A percentile compares a stretch with the other conserved stretches of the same genome.
These are phyloP conservation scores for Saururus chinensis DNA, from an alignment of 164 flowering plant species.

Conservation along the genomic window DNA sequence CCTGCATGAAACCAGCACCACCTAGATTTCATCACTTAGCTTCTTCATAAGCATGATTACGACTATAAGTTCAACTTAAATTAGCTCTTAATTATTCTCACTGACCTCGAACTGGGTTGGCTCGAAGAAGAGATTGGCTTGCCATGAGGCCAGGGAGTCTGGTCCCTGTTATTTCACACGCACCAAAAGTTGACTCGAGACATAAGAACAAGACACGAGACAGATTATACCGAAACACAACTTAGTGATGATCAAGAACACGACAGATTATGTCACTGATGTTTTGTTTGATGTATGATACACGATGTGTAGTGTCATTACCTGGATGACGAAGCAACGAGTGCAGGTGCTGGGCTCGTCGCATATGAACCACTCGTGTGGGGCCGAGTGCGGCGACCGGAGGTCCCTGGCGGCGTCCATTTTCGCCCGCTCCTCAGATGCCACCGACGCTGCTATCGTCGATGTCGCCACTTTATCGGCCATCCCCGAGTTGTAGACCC, in stretches of 20 bases:
- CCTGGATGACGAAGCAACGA: conserved; percentile 84
- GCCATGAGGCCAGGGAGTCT: conserved; percentile 84
- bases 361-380: conserved; percentile 90
- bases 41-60: not conserved
- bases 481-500: conserved; percentile 44
- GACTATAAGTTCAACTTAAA: too few species aligned
- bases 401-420: conserved; percentile 67
- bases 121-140: conserved; percentile 83
- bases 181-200: too few species aligned
- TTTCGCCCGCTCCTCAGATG: conserved; percentile 65
- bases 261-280: too few species aligned
- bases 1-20: conserved; percentile 26
- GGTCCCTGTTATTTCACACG: conserved; percentile 50
- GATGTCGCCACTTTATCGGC: conserved; percentile 76
- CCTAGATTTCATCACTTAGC: not conserved
- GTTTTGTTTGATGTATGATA: not conserved
- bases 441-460: conserved; percentile 85
- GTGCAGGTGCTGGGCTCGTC: conserved; percentile 60
- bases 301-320: too few species aligned
- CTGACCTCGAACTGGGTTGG: conserved; percentile 89
- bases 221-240: too few species aligned
- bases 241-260: too few species aligned
- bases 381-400: conserved; percentile 74
- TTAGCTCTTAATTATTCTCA: not conserved
- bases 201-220: too few species aligned